Evolutionary conservation across 257 asterid genomes (phyloP).

Genomic region (Solanum chiquidenum): DNA sequence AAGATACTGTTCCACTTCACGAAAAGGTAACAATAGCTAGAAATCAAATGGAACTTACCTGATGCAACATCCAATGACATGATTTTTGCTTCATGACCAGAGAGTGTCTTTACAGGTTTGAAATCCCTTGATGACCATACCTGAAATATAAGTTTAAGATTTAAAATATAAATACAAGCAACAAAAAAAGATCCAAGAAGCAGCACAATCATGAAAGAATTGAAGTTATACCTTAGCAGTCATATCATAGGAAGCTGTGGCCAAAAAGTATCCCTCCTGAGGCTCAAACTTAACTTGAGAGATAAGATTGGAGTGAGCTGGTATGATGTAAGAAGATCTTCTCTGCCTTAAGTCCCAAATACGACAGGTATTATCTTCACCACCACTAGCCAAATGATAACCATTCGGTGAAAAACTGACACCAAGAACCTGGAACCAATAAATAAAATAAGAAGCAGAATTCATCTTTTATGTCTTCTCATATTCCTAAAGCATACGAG

Average conservation of each 20-base stretch:
- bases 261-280: conserved; percentile 84
- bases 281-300: conserved; percentile 96
- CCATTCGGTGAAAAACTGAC: conserved; percentile 89
- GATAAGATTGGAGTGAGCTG: conserved; percentile 86
- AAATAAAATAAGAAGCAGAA: background rate
- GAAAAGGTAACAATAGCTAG: background rate
- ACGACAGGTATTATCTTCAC: conserved; percentile 95
- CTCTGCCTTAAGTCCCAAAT: conserved; percentile 91
- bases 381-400: conserved; percentile 90
- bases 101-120: conserved; percentile 66
- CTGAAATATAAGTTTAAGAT: conserved; percentile 19
- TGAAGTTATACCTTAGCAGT: conserved; percentile 61
- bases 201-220: background rate
- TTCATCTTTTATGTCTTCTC: background rate
- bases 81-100: conserved; percentile 86
- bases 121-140: conserved; percentile 93
- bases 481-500: background rate
- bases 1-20: background rate
- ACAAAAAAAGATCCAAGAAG: background rate
- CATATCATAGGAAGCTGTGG: conserved; percentile 80
- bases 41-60: conserved; percentile 35
- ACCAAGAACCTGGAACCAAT: conserved; percentile 54
- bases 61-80: conserved; percentile 65
- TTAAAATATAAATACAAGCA: background rate
- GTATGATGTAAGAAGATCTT: conserved; percentile 61